phyloP scores from a whole-genome alignment of 208 protist genomes.

The Wallacemonas rigidus region DNA sequence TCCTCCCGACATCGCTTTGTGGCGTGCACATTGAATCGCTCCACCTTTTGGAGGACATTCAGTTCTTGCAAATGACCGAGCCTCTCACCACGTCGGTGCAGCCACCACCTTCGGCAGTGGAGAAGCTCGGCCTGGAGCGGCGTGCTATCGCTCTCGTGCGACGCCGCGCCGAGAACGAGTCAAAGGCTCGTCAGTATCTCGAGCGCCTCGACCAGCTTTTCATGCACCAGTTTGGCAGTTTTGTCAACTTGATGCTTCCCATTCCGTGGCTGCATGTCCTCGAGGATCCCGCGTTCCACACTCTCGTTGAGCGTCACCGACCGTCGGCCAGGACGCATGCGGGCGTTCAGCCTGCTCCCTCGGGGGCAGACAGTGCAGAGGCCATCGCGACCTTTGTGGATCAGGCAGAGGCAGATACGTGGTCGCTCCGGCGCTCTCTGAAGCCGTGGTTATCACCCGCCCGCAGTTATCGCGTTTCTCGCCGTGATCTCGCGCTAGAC shows the following conservation, averaged over 20 bases:
- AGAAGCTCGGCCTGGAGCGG: conserved; percentile 29
- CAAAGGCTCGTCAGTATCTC: conserved; percentile 37
- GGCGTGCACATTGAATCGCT: conserved; percentile 57
- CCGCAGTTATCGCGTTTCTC: background rate
- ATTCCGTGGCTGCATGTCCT: conserved; percentile 59
- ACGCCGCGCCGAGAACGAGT: conserved; percentile 34
- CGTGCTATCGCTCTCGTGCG: conserved; percentile 42
- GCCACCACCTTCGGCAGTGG: conserved; percentile 6
- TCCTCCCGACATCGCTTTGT: conserved; percentile 49
- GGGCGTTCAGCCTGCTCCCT: background rate
- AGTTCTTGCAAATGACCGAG: conserved; percentile 39
- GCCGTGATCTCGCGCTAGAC: conserved; percentile 8
- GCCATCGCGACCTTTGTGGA: conserved; percentile 23
- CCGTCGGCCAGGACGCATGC: background rate
- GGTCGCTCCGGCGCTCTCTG: conserved; percentile 38
- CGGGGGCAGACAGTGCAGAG: background rate
- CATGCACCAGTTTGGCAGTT: conserved; percentile 24
- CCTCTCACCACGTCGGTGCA: conserved; percentile 16
- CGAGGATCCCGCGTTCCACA: conserved; percentile 48
- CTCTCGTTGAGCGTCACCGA: conserved; percentile 22
- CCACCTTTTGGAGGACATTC: conserved; percentile 40
- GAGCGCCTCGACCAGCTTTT: conserved; percentile 39
- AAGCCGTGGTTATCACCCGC: conserved; percentile 22
- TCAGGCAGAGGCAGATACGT: conserved; percentile 46
- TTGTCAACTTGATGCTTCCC: conserved; percentile 59